phyloP scores from a whole-genome alignment of 768 basidiomycete species.

The Lepiota subincarnata region DNA sequence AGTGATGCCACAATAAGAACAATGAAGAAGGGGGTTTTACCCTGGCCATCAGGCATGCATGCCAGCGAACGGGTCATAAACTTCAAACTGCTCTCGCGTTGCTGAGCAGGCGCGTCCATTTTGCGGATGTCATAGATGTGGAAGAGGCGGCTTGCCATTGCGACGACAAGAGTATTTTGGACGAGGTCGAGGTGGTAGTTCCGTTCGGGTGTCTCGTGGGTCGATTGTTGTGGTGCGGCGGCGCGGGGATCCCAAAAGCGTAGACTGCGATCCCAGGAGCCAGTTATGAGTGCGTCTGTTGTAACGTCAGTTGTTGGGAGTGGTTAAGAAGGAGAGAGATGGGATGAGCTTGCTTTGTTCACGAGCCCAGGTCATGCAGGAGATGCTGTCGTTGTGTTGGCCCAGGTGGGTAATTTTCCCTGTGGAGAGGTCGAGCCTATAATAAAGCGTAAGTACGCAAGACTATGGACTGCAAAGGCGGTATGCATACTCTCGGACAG shows the following conservation, averaged over 20 bases:
- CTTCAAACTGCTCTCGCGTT: conserved; percentile 89
- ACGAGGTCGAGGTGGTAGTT: conserved; percentile 82
- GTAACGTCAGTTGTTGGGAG: background rate
- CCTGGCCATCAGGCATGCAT: conserved; percentile 91
- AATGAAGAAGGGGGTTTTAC: conserved; percentile 34
- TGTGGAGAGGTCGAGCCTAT: conserved; percentile 71
- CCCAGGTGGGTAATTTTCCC: conserved; percentile 75
- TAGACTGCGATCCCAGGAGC: conserved; percentile 89
- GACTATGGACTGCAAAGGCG: background rate
- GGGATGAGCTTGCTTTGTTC: conserved; percentile 52
- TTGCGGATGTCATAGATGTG: conserved; percentile 85
- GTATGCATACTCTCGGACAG: conserved; percentile 71
- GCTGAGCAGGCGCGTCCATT: conserved; percentile 70
- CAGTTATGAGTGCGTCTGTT: conserved; percentile 71
- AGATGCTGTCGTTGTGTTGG: conserved; percentile 77
- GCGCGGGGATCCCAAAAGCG: conserved; percentile 85
- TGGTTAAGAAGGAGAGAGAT: background rate
- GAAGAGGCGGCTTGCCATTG: conserved; percentile 88
- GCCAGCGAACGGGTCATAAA: conserved; percentile 91
- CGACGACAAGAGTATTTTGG: conserved; percentile 78
- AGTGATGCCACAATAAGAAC: background rate
- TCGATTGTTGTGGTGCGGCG: conserved; percentile 49
- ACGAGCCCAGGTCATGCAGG: conserved; percentile 66
- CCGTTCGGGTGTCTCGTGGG: conserved; percentile 73
- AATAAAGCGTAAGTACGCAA: background rate